Percentiles rank a stretch among this genome's conserved stretches.
Evolutionary conservation across 257 asterid species (phyloP).

Genomic region (Buddleja alternifolia): DNA sequence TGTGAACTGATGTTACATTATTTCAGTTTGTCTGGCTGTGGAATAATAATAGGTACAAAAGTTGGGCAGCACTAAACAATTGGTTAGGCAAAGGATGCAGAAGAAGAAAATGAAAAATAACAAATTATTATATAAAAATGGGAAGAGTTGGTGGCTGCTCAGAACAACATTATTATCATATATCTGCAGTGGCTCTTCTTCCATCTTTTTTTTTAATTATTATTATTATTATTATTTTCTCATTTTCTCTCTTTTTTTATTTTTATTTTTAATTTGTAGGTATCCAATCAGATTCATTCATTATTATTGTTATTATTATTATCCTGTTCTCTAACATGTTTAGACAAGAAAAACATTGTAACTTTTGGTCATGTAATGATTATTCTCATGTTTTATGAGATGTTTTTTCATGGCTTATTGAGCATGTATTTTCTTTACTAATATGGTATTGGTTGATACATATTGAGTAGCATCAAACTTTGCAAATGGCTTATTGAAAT

Average conservation of each 20-base stretch:
- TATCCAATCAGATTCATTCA: slow-evolving; percentile 61
- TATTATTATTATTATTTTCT: too few relatives aligned
- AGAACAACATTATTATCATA: slow-evolving; percentile 59
- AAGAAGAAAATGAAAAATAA: slow-evolving; percentile 16
- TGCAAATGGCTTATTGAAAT: too few relatives aligned
- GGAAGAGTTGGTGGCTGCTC: slow-evolving; percentile 61
- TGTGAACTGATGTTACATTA: slow-evolving; percentile 35
- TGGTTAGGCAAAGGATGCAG: slow-evolving; percentile 28
- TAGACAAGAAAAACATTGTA: slow-evolving; percentile 42
- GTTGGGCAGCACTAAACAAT: slow-evolving; percentile 35
- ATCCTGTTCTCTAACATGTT: slow-evolving; percentile 54
- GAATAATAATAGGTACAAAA: slow-evolving; percentile 51
- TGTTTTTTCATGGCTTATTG: slow-evolving; percentile 35
- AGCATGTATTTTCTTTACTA: neutral
- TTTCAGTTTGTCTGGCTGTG: slow-evolving; percentile 83
- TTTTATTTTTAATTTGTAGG: slow-evolving; percentile 37
- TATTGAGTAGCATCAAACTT: too few relatives aligned
- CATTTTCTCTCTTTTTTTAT: slow-evolving; percentile 24
- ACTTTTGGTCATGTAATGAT: slow-evolving; percentile 35
- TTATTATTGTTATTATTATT: slow-evolving; percentile 30
- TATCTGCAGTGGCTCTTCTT: slow-evolving; percentile 58
- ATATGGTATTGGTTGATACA: too few relatives aligned
- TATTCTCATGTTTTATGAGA: slow-evolving; percentile 48
- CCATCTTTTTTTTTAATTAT: slow-evolving; percentile 25
- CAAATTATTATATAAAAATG: too few relatives aligned